These are phyloP conservation scores for Allantophomopsis cytisporea DNA, from an alignment of 2,329 filamentous ascomycete genomes.

Conservation along the genomic window DNA sequence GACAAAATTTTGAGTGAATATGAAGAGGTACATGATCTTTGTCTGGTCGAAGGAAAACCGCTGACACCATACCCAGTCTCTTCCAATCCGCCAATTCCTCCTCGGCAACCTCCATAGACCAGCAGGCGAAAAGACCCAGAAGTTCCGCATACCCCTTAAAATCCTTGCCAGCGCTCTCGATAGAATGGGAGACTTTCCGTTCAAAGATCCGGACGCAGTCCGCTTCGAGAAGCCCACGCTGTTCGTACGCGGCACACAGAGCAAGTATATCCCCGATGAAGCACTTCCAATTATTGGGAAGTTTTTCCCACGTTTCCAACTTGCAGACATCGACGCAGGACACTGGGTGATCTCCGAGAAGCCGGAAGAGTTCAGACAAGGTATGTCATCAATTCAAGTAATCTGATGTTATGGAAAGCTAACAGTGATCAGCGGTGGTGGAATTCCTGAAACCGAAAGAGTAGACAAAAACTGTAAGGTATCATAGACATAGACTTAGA, in stretches of 20 bases:
- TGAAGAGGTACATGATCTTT: slow-evolving; percentile 38
- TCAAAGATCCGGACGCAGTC: slow-evolving; percentile 51
- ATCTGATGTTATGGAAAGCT: too few relatives aligned
- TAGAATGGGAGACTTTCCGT: slow-evolving; percentile 67
- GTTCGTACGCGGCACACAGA: slow-evolving; percentile 66
- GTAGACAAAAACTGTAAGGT: not conserved
- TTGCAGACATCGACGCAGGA: slow-evolving; percentile 64
- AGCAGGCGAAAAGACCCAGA: slow-evolving; percentile 35
- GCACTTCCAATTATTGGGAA: slow-evolving; percentile 63
- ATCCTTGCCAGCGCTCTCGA: slow-evolving; percentile 55
- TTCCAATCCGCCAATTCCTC: slow-evolving; percentile 80
- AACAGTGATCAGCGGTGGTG: slow-evolving; percentile 35
- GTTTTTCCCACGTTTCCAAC: slow-evolving; percentile 68
- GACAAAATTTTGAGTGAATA: slow-evolving; percentile 65
- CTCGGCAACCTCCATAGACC: slow-evolving; percentile 68
- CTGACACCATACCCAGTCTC: slow-evolving; percentile 22
- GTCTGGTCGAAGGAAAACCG: not conserved
- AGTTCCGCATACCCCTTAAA: slow-evolving; percentile 68
- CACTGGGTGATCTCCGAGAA: slow-evolving; percentile 90
- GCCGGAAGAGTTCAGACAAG: slow-evolving; percentile 62
- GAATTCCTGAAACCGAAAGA: slow-evolving; percentile 43
- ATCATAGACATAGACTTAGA: not conserved
- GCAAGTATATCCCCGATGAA: slow-evolving; percentile 71
- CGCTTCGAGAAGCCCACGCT: slow-evolving; percentile 68
- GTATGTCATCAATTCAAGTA: slow-evolving; percentile 26